Conservation (phyloP, 2,329 filamentous ascomycete species). For the Kalmusia sp. region DNA sequence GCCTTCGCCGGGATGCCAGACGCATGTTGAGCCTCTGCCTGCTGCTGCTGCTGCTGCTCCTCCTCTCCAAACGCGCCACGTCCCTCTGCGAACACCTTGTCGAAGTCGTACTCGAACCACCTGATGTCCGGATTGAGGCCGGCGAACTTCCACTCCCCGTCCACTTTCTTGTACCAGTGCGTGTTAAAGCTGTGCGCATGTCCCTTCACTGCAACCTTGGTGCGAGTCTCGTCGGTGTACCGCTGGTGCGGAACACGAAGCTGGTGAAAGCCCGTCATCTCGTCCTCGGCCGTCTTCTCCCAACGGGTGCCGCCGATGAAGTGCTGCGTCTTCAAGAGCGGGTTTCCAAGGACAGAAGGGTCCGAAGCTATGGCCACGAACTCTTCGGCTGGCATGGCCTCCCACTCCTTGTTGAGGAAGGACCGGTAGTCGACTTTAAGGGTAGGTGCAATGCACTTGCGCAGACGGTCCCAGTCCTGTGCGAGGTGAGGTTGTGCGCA, state of each 20-base stretch:
- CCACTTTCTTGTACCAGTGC: slow-evolving; percentile 64
- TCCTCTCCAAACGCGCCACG: slow-evolving; percentile 51
- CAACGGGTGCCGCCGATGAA: slow-evolving; percentile 62
- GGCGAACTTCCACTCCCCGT: slow-evolving; percentile 66
- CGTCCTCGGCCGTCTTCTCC: slow-evolving; percentile 57
- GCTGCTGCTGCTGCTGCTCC: slow-evolving; percentile 1
- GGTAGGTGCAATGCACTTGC: slow-evolving; percentile 68
- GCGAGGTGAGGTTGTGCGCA: slow-evolving; percentile 5
- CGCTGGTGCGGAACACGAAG: slow-evolving; percentile 65
- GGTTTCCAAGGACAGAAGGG: slow-evolving; percentile 61
- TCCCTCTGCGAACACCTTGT: slow-evolving; percentile 60
- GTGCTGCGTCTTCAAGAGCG: slow-evolving; percentile 63
- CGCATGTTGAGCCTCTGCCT: slow-evolving; percentile 47
- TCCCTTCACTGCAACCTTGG: slow-evolving; percentile 60
- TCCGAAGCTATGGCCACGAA: slow-evolving; percentile 62
- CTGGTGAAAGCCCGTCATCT: slow-evolving; percentile 63
- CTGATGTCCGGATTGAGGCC: slow-evolving; percentile 61
- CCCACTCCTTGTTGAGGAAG: slow-evolving; percentile 63
- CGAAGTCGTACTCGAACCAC: slow-evolving; percentile 64
- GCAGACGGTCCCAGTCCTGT: slow-evolving; percentile 65
- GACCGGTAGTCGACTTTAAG: slow-evolving; percentile 72
- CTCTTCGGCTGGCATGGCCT: slow-evolving; percentile 62
- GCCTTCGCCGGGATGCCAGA: slow-evolving; percentile 40
- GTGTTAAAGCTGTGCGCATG: slow-evolving; percentile 63
- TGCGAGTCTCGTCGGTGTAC: slow-evolving; percentile 58